Percentiles rank a stretch among this genome's conserved stretches.
phyloP scores from a whole-genome alignment of 208 protist species.

The Trypanosomatidae sp. region DNA sequence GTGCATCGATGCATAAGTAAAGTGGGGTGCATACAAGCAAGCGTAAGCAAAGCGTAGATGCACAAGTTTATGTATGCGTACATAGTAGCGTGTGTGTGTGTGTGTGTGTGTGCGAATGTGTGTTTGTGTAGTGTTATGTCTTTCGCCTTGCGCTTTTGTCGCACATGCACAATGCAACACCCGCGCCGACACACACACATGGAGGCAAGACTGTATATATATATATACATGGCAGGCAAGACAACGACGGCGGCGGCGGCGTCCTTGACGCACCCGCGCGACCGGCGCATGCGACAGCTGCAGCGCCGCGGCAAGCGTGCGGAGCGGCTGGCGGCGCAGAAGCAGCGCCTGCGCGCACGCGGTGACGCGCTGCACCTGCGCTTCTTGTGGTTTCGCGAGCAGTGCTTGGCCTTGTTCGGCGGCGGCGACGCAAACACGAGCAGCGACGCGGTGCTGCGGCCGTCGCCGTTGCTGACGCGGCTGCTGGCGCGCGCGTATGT shows the following conservation, averaged over 20 bases:
- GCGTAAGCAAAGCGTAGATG: neutral
- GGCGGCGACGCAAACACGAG: conserved; percentile 12
- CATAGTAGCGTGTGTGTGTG: neutral
- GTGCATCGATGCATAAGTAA: neutral
- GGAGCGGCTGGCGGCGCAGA: conserved; percentile 13
- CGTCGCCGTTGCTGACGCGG: too few species aligned
- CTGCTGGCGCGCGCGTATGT: too few species aligned
- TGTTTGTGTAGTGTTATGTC: conserved; percentile 3
- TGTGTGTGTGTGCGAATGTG: conserved; percentile 3
- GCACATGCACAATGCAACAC: neutral
- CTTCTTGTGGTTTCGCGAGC: conserved; percentile 69
- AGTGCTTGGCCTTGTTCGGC: conserved; percentile 39
- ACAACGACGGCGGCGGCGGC: neutral
- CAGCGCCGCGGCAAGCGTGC: conserved; percentile 39
- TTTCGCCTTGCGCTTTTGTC: neutral
- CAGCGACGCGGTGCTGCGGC: too few species aligned
- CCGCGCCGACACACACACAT: neutral
- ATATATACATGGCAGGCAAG: neutral
- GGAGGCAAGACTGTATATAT: neutral
- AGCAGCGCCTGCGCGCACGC: conserved; percentile 17
- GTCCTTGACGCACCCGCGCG: conserved; percentile 33
- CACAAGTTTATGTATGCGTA: neutral
- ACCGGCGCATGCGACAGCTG: conserved; percentile 59
- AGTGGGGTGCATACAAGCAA: neutral
- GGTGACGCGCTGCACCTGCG: conserved; percentile 22